Conservation (phyloP, 805 yeast genomes). For the Candida caryicola region DNA sequence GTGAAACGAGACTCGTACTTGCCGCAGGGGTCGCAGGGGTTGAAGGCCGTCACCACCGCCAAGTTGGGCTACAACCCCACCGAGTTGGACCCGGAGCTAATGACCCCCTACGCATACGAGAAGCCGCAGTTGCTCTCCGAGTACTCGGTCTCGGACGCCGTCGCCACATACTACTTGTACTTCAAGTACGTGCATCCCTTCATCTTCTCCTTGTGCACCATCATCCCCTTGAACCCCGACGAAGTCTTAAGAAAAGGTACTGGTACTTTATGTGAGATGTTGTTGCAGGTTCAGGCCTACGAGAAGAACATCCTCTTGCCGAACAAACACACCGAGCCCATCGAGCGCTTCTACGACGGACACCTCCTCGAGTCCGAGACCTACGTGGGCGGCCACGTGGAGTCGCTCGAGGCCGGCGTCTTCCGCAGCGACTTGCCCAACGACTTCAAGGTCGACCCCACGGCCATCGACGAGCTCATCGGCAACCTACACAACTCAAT, state of each 20-base stretch:
- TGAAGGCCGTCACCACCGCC: slow-evolving; percentile 95
- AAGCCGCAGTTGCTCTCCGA: slow-evolving; percentile 91
- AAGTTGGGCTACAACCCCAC: slow-evolving; percentile 95
- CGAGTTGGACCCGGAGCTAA: slow-evolving; percentile 93
- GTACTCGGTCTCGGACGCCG: slow-evolving; percentile 98
- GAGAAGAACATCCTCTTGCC: slow-evolving; percentile 75
- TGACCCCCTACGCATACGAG: slow-evolving; percentile 97
- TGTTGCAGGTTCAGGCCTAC: slow-evolving; percentile 94
- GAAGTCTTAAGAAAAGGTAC: slow-evolving; percentile 96
- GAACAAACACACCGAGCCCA: slow-evolving; percentile 89
- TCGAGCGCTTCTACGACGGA: slow-evolving; percentile 93
- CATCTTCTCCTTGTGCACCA: slow-evolving; percentile 91
- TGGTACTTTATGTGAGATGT: slow-evolving; percentile 97
- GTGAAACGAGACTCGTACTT: slow-evolving; percentile 95
- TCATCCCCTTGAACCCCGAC: slow-evolving; percentile 94
- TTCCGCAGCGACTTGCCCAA: slow-evolving; percentile 83
- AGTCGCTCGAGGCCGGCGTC: slow-evolving; percentile 96
- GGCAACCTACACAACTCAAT: slow-evolving; percentile 72
- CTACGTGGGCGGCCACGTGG: slow-evolving; percentile 98
- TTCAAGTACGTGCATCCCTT: slow-evolving; percentile 97
- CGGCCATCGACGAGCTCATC: slow-evolving; percentile 76
- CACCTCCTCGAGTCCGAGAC: slow-evolving; percentile 93
- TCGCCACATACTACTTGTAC: slow-evolving; percentile 93
- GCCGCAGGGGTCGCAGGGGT: slow-evolving; percentile 98
- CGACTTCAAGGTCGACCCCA: slow-evolving; percentile 75